These are phyloP conservation scores for Aspergillus incahuasiensis DNA, from an alignment of 495 filamentous ascomycete species.

Conservation along the genomic window DNA sequence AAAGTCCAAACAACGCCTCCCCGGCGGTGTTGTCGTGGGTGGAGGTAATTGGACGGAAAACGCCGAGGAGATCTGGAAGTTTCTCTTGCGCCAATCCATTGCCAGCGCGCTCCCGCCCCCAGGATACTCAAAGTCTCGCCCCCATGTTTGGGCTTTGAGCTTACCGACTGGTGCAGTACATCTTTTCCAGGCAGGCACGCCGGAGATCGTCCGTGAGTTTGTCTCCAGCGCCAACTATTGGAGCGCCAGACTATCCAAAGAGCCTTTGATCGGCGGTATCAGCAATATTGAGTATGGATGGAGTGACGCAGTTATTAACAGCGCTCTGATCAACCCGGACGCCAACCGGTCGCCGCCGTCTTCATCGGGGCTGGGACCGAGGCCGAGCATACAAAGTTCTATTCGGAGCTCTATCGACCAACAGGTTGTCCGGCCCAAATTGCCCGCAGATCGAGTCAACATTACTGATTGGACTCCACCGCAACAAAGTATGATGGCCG, in stretches of 20 bases:
- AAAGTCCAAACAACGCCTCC: slow-evolving; percentile 54
- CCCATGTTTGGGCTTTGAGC: slow-evolving; percentile 93
- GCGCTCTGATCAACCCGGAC: slow-evolving; percentile 55
- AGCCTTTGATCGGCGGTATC: slow-evolving; percentile 84
- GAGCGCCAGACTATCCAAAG: slow-evolving; percentile 88
- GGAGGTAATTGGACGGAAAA: slow-evolving; percentile 97
- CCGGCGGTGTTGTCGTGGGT: slow-evolving; percentile 68
- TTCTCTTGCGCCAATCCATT: slow-evolving; percentile 86
- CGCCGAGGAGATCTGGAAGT: slow-evolving; percentile 79
- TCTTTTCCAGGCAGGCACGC: slow-evolving; percentile 93
- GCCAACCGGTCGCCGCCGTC: slow-evolving; percentile 40
- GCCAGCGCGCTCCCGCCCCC: slow-evolving; percentile 85
- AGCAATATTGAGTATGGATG: slow-evolving; percentile 98
- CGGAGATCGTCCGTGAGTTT: slow-evolving; percentile 92
- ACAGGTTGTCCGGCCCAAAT: slow-evolving; percentile 56
- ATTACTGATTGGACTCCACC: slow-evolving; percentile 96
- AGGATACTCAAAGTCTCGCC: slow-evolving; percentile 85
- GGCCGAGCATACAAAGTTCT: slow-evolving; percentile 66
- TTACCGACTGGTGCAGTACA: slow-evolving; percentile 91
- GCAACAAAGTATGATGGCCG: slow-evolving; percentile 79
- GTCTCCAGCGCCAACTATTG: slow-evolving; percentile 96
- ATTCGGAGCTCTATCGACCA: slow-evolving; percentile 68
- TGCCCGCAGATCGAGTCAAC: slow-evolving; percentile 81
- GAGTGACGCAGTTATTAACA: slow-evolving; percentile 84
- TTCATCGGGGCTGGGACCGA: slow-evolving; percentile 43